Evolutionary conservation across 31 red algal genomes (phyloP), one percentile per base, ranked within the genome.

Genomic region (Asparagopsis taxiformis): DNA sequence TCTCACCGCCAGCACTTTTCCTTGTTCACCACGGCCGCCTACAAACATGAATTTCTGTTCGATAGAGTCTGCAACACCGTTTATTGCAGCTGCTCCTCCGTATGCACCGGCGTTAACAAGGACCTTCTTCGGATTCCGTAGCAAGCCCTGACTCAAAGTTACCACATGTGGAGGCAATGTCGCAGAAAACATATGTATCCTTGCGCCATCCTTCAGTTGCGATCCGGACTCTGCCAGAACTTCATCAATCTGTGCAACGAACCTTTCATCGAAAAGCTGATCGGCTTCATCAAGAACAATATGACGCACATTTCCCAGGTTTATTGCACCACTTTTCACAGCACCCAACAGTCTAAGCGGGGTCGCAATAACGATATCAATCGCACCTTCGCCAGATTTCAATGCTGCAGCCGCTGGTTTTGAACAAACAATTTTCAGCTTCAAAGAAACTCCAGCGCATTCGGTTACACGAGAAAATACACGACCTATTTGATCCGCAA

Each of bases 251-350:
- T 88, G 77, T 54, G 41, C 61, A 13, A 88, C 25, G 53, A 97
- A 86, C 13, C 53, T 68, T 21, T 58, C 75, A 39, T 84, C 77
- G 31, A 97, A 70, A 37, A 98, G 51, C 61, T 89, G 69, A 50
- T 98, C 94, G 16, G 89, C 94, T 57, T 98, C 94, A 75, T 98
- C 94, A 35, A 98, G 44, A n/a, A 98, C 85, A 5, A 93, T 31
- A 77, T 76, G 56, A 11, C 31, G 31, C 17, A 93, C 73, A 13
- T 31, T 52, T 10, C 6, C 37, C 20, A 90, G 3, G 2, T 37
- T 51, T 22, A 91, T 79, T 9, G 16, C 29, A 4, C 81, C 60
- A 28, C 60, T 29, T 5, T 76, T 70, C 4, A 80, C 69, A 20
- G 64, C 66, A 22, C 57, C 72, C 15, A 72, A 54, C 0, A 90